Evolutionary conservation across 208 protist genomes (phyloP), one percentile per base, ranked within the genome.

Genomic region (Leishmania tarentolae): DNA sequence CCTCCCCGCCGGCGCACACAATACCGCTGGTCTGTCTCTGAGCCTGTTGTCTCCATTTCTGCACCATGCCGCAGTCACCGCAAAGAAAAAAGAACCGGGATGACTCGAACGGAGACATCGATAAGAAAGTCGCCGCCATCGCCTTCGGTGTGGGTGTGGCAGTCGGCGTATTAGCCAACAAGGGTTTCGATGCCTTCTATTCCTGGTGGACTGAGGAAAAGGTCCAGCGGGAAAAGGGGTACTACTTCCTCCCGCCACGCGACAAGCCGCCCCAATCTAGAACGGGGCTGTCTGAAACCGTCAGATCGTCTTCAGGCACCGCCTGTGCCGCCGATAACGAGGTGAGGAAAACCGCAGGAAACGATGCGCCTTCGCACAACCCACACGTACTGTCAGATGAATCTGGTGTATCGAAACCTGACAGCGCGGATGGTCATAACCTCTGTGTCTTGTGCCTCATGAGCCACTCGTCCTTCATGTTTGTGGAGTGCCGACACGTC

Each of bases 401-500:
- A 35, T 75, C 47, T 47, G 47, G 31, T 24, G 46, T 19, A 15
- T 19, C 44, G 13, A 0, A 19, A 11, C 17, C 44, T 15, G 13
- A 2, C 35, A 47, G 21, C 15, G 71, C n/a, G 7, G 70, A 75
- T 3, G 46, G 70, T 11, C 44, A 46, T 31, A 17, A 76, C 21
- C 53, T 21, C 0, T 87, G 84, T 24, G 84, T 87, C 15, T 71
- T 31, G 37, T 87, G 84, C 50, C 76, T 68, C n/a, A 37, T 35
- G 31, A 61, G 53, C 11, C 72, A 44, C 44, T 63, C 68, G 44
- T 50, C 75, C 50, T 85, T 85, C 40, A 80, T 80, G 66, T 87
- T 87, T 66, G 74, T 78, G 57, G 15, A 52, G 35, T 87, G 84
- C 74, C 42, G 74, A 2, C 84, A 87, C 68, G 61, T 85, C 5